These are phyloP conservation scores for Lichtheimia hyalospora DNA, from an alignment of 371 early-diverging fungal species.

Conservation along the genomic window DNA sequence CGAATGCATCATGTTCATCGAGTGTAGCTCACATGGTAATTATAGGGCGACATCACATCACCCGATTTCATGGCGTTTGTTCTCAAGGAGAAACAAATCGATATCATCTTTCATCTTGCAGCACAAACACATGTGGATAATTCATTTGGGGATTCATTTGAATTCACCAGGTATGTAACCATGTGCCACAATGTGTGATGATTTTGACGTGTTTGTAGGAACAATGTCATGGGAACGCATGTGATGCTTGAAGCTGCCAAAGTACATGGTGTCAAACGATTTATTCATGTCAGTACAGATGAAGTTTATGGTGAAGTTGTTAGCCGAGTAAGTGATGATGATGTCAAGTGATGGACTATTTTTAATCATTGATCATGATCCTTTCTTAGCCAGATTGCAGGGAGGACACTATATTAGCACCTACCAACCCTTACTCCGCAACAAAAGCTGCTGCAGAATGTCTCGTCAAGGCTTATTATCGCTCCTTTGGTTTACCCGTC, in stretches of 20 bases:
- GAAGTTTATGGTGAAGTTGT: slow-evolving; percentile 87
- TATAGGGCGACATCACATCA: slow-evolving; percentile 75
- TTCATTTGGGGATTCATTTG: slow-evolving; percentile 86
- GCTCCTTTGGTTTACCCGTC: slow-evolving; percentile 79
- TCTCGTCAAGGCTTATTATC: slow-evolving; percentile 78
- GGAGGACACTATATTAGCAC: slow-evolving; percentile 72
- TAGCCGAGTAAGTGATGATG: slow-evolving; percentile 52
- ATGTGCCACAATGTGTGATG: too few species aligned
- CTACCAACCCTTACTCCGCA: slow-evolving; percentile 88
- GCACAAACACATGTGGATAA: slow-evolving; percentile 90
- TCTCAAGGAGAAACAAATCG: slow-evolving; percentile 69
- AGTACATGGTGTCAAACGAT: slow-evolving; percentile 52
- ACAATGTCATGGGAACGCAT: slow-evolving; percentile 88
- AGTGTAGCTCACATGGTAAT: too few species aligned
- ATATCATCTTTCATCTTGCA: slow-evolving; percentile 81
- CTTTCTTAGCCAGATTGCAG: slow-evolving; percentile 58
- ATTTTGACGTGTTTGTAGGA: slow-evolving; percentile 26
- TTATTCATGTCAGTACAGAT: slow-evolving; percentile 86
- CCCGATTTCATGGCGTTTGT: slow-evolving; percentile 69
- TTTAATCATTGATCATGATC: too few species aligned
- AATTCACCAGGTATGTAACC: slow-evolving; percentile 66
- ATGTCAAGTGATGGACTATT: too few species aligned
- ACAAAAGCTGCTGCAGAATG: slow-evolving; percentile 91
- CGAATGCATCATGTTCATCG: not conserved
- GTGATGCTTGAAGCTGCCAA: slow-evolving; percentile 83